phyloP scores from a whole-genome alignment of 148 eudicot genomes.

The Vaccinium myrtillus region DNA sequence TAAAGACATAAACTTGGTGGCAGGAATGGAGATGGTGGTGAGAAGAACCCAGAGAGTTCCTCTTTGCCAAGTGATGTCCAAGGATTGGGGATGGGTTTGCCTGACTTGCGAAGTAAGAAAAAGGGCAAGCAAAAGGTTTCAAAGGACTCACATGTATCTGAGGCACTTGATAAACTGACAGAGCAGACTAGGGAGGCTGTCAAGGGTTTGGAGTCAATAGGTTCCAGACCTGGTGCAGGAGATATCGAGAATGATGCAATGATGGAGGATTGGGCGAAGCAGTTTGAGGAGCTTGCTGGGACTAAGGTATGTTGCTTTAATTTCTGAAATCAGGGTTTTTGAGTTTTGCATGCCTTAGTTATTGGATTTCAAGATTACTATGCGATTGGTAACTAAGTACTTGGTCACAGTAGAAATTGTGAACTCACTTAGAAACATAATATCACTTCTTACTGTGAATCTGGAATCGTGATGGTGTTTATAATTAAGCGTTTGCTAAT shows the following conservation, averaged over 20 bases:
- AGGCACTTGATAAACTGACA: constrained; percentile 87
- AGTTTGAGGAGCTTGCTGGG: constrained; percentile 20
- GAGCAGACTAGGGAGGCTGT: constrained; percentile 93
- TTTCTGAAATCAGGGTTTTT: neutral
- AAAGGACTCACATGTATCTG: constrained; percentile 71
- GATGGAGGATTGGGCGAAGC: constrained; percentile 20
- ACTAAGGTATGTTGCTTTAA: constrained; percentile 13
- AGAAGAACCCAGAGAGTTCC: constrained; percentile 29
- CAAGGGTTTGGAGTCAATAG: constrained; percentile 70
- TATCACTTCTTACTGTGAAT: neutral
- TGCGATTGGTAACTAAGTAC: neutral
- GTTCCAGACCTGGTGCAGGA: neutral
- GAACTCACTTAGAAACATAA: neutral
- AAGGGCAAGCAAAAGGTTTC: constrained; percentile 78
- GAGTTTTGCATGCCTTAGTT: neutral
- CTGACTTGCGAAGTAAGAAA: constrained; percentile 78
- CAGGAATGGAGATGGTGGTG: constrained; percentile 47
- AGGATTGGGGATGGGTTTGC: constrained; percentile 92
- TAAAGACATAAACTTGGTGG: constrained; percentile 17
- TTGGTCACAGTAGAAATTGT: neutral
- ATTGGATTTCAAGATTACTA: neutral
- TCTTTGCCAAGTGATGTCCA: constrained; percentile 53
- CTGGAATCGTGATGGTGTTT: constrained; percentile 9
- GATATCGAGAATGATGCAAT: constrained; percentile 5
- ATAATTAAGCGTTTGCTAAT: neutral